Evolutionary conservation across 2,329 filamentous ascomycete species (phyloP), one percentile per base, ranked within the genome.

Genomic region (Calonectria pauciramosa): DNA sequence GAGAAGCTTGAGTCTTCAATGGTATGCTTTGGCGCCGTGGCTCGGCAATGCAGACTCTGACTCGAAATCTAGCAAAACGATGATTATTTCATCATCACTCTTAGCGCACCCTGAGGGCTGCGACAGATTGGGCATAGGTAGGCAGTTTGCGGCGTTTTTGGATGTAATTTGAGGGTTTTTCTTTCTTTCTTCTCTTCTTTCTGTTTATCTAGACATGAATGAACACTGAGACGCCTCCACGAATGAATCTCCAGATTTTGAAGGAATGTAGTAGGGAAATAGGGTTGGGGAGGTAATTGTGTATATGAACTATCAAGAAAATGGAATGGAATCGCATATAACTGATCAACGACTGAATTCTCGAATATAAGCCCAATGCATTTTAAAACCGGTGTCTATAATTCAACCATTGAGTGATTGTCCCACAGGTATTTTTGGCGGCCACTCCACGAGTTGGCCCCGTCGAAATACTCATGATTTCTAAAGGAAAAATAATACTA

Each of bases 161-260:
- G 78, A 74, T 68, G 38, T n/a, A 36, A 59, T 23, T 54, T 41
- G 56, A 56, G 49, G 74, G 72, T 72, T 60, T 73, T 76, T 77
- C 75, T 73, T 51, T 78, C 76, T 75, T 2, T 60, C 7, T 38
- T 75, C 70, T 73, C 74, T 75, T 76, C 75, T 52, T 76, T 77
- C 73, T 76, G 78, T 75, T 77, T 77, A 41, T 28, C 54, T 82
- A 80, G 80, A 82, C 70, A 78, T 74, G 78, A 75, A 75, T 71
- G 74, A 79, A 63, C 73, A 78, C 49, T 74, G 72, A 73, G 73
- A 74, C 71, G 79, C 70, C 68, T 81, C 74, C 71, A 80, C 76
- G 76, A 81, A 77, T 79, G 77, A 80, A 80, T 64, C 72, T 75
- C 76, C 76, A 8, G 28, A 18, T 77, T 71, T 63, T 68, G 56